Percentiles rank a stretch among this genome's conserved stretches.
Conservation (phyloP, 1,139 yeast genomes). For the Dujonia santamariae region DNA sequence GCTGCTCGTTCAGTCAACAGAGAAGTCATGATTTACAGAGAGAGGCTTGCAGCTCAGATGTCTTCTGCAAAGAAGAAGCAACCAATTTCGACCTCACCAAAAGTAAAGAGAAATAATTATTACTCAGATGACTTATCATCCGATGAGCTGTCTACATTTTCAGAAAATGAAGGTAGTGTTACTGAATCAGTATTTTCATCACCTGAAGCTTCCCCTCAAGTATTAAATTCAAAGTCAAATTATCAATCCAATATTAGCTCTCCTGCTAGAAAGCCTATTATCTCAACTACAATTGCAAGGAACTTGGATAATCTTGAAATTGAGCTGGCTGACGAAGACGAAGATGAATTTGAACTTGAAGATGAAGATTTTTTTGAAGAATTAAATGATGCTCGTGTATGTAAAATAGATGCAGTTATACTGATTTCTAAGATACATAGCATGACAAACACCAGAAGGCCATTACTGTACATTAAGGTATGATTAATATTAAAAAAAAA, state of each 20-base stretch:
- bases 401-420: constrained; percentile 7
- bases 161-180: constrained; percentile 5
- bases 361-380: constrained; percentile 7
- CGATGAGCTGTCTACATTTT: constrained; percentile 6
- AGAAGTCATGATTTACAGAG: constrained; percentile 5
- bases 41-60: constrained; percentile 4
- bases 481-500: background rate
- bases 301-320: background rate
- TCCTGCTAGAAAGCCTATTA: too few species aligned
- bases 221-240: background rate
- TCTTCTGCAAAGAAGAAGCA: constrained; percentile 4
- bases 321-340: constrained; percentile 3
- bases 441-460: background rate
- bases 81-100: constrained; percentile 1
- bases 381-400: constrained; percentile 6
- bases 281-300: constrained; percentile 1
- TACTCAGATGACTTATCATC: constrained; percentile 5
- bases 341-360: constrained; percentile 1
- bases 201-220: constrained; percentile 2
- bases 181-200: constrained; percentile 6
- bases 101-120: constrained; percentile 1
- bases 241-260: too few species aligned
- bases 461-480: constrained; percentile 5
- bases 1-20: constrained; percentile 4
- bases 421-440: constrained; percentile 4